Base-by-base conservation (phyloP, 129 eudicot genomes). In the Flaveria robusta region DNA sequence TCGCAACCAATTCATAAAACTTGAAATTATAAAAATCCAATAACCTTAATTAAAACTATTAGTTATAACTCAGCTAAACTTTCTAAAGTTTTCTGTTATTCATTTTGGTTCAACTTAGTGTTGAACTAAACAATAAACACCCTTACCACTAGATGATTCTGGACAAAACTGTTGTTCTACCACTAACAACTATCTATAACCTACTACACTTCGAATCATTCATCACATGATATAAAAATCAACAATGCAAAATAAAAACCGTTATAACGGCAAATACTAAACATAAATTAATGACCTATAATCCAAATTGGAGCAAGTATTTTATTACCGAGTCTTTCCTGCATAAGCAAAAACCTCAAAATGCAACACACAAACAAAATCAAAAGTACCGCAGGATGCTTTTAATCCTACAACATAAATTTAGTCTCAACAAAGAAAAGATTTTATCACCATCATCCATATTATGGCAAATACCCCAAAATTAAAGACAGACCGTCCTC, bases 361-460 rank as follows among this genome's bases (percentile, higher is more conserved):
- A 14, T 63, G 68, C 68, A 63, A 63, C 68, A 63, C 68, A 63
- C 68, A 63, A 62, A 29, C 43, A 63, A 63, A 63, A 63, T 63
- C 31, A 63, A 63, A 63, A 63, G 68, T 63, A 27, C 68, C 68
- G 68, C 68, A 63, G 68, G 68, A 63, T 29, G 68, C 18, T 14
- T 27, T 63, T 63, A 63, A 63, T 63, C 68, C 68, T 63, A 62
- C 67, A 26, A 63, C 68, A 63, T 39, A 18, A 63, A 63, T 63
- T 63, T 63, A 63, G 68, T 63, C 45, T 63, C 68, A 63, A 31
- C 39, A 59, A 62, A 62, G 5, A 63, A 63, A 29, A 63, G 62
- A 55, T 55, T 55, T 60, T 63, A 63, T 63, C 68, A 63, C 68
- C 68, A 63, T 63, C 68, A 63, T 63, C 68, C 43, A 63, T 29